Base-by-base conservation (phyloP, 352 stramenopile genomes). In the Globisporangium heterothallicum region DNA sequence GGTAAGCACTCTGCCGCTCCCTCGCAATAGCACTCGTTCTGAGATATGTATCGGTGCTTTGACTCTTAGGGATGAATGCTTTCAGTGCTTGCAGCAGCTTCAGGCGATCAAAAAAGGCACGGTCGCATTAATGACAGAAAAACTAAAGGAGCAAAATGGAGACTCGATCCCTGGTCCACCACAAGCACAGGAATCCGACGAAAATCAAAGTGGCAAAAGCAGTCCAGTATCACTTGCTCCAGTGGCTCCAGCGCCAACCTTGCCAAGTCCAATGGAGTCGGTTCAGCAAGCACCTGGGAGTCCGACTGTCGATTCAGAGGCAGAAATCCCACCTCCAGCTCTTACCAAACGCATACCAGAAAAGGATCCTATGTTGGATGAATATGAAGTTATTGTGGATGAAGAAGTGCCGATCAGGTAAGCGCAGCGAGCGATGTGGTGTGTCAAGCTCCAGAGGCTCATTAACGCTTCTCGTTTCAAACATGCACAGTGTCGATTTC, bases 31-130 rank as follows among this genome's bases (percentile, higher is more conserved):
- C 22, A 9, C 27, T 51, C 21, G 18, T 27, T 24, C 13, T 54
- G 19, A 45, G 21, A 57, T 56, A 41, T 25, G 24, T 14, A 44
- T 47, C 51, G 6, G 27, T 32, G 47, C 56, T 49, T 36, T n/a
- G n/a, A n/a, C n/a, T n/a, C n/a, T 42, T 42, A 93, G 83, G 42
- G 84, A 94, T 49, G 84, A 94, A 68, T 92, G 84, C 34, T 83
- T 83, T 38, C 73, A 92, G 56, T 86, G 76, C 21, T 83, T 92
- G 29, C 71, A 79, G 12, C 80, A 92, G 48, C 54, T 94, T 34
- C 70, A 78, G 43, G 76, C 74, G 8, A 94, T 92, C 35, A 82
- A 88, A 52, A 84, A 73, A 49, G 79, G 79, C 26, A 91, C 81
- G 2, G 61, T 72, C 47, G 81, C 66, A 13, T 51, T 88, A 1